phyloP scores from a whole-genome alignment of 257 asterid genomes.

The Galeopsis tetrahit region DNA sequence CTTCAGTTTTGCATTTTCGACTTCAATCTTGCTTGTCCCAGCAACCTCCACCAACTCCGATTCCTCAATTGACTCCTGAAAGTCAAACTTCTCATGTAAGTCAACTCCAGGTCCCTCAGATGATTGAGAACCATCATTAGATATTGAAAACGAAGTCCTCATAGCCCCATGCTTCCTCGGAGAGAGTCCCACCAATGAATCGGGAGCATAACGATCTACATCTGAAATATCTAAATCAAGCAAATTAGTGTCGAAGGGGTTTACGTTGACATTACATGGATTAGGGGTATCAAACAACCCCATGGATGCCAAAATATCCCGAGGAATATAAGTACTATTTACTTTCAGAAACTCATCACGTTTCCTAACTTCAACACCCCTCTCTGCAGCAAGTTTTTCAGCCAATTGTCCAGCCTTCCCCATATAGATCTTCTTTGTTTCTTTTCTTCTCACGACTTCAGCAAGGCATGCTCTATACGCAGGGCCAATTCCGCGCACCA shows the following conservation, averaged over 20 bases:
- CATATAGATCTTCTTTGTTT: slow-evolving; percentile 90
- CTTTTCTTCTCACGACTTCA: slow-evolving; percentile 91
- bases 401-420: slow-evolving; percentile 99
- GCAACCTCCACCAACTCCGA: slow-evolving; percentile 87
- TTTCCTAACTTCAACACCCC: slow-evolving; percentile 82
- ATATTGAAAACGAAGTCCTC: slow-evolving; percentile 60
- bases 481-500: slow-evolving; percentile 88
- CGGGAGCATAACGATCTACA: slow-evolving; percentile 89
- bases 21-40: slow-evolving; percentile 95
- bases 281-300: slow-evolving; percentile 86
- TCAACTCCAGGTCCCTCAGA: slow-evolving; percentile 51
- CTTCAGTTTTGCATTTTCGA: slow-evolving; percentile 90
- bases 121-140: slow-evolving; percentile 62
- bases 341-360: slow-evolving; percentile 85
- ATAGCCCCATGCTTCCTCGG: slow-evolving; percentile 54
- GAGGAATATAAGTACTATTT: slow-evolving; percentile 73
- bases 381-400: slow-evolving; percentile 88
- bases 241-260: slow-evolving; percentile 83
- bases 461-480: slow-evolving; percentile 97
- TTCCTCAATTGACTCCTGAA: slow-evolving; percentile 58
- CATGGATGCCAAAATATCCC: slow-evolving; percentile 85
- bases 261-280: slow-evolving; percentile 83
- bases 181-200: slow-evolving; percentile 67
- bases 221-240: slow-evolving; percentile 81
- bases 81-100: slow-evolving; percentile 53